These are phyloP conservation scores for Cutaneotrichosporon arboriforme DNA, from an alignment of 1,284 basidiomycete genomes.

Conservation along the genomic window DNA sequence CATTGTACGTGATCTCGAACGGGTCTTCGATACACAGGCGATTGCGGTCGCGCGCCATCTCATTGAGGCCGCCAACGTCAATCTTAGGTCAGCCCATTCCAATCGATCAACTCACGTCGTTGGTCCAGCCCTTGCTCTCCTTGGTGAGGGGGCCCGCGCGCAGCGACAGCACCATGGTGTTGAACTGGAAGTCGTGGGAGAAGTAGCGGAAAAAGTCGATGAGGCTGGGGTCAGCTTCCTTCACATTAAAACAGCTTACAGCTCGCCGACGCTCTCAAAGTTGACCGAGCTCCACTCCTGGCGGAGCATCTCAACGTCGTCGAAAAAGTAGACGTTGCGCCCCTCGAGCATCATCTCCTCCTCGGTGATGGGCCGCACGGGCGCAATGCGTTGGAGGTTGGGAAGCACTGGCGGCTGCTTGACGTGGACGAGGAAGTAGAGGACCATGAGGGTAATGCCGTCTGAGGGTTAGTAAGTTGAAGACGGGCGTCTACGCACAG, in stretches of 20 bases:
- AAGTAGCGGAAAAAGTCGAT: conserved; percentile 98
- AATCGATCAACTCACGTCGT: conserved; percentile 60
- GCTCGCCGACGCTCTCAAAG: conserved; percentile 84
- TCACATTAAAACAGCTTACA: conserved; percentile 55
- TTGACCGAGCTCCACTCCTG: conserved; percentile 92
- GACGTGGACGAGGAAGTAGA: conserved; percentile 95
- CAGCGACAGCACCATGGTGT: conserved; percentile 85
- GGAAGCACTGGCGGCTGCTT: conserved; percentile 91
- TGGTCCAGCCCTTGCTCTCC: conserved; percentile 86
- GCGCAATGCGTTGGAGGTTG: conserved; percentile 83
- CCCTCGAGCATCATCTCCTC: conserved; percentile 83
- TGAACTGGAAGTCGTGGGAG: conserved; percentile 87
- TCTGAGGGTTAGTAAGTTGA: conserved; percentile 45
- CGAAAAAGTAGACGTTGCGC: conserved; percentile 91
- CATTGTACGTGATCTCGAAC: conserved; percentile 92
- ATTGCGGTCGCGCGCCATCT: conserved; percentile 75
- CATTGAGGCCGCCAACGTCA: conserved; percentile 55
- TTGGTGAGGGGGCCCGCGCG: conserved; percentile 84
- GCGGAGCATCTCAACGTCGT: conserved; percentile 82
- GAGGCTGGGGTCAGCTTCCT: conserved; percentile 54
- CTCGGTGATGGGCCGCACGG: conserved; percentile 73
- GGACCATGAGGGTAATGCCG: conserved; percentile 94
- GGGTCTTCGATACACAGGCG: conserved; percentile 96
- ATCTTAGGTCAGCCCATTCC: conserved; percentile 50
- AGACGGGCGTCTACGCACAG: conserved; percentile 46